phyloP scores from a whole-genome alignment of 2,329 filamentous ascomycete genomes.

The Cladosporium velox region DNA sequence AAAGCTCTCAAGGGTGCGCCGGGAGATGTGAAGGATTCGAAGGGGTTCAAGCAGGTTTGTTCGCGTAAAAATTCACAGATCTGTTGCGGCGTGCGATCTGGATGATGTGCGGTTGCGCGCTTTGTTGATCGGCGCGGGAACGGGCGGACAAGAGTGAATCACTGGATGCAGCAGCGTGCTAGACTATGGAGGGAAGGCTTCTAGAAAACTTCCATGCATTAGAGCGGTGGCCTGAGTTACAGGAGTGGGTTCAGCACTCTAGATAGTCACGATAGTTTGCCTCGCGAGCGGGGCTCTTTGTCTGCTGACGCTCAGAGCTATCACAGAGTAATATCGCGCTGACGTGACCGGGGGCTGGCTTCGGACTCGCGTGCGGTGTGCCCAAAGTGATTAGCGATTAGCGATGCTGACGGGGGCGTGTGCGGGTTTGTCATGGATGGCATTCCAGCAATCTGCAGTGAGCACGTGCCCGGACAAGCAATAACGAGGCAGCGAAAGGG shows the following conservation, averaged over 20 bases:
- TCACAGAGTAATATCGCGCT: slow-evolving; percentile 1
- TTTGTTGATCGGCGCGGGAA: slow-evolving; percentile 4
- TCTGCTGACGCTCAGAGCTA: slow-evolving; percentile 19
- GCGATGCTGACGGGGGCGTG: background rate
- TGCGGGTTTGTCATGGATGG: slow-evolving; percentile 2
- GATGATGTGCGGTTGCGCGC: slow-evolving; percentile 12
- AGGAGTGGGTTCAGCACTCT: slow-evolving; percentile 1
- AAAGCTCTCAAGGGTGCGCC: background rate
- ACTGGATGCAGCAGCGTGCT: background rate
- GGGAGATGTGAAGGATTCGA: slow-evolving; percentile 15
- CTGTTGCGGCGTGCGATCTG: slow-evolving; percentile 12
- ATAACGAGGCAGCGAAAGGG: background rate
- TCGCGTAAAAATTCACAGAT: slow-evolving; percentile 16
- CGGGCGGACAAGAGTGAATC: slow-evolving; percentile 1
- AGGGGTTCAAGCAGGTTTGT: slow-evolving; percentile 7
- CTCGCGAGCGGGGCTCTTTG: slow-evolving; percentile 2
- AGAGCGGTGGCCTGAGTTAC: background rate
- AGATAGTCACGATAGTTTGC: background rate
- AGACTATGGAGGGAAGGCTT: slow-evolving; percentile 8
- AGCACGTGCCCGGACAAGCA: slow-evolving; percentile 4
- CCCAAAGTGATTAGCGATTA: background rate
- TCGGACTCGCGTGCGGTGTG: slow-evolving; percentile 8
- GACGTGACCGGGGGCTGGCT: background rate
- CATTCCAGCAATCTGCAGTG: background rate
- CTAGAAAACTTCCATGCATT: slow-evolving; percentile 18